A percentile compares a stretch with the other conserved stretches of the same genome.
Conservation (phyloP, 495 filamentous ascomycete genomes). For the Trichoderma reesei region DNA sequence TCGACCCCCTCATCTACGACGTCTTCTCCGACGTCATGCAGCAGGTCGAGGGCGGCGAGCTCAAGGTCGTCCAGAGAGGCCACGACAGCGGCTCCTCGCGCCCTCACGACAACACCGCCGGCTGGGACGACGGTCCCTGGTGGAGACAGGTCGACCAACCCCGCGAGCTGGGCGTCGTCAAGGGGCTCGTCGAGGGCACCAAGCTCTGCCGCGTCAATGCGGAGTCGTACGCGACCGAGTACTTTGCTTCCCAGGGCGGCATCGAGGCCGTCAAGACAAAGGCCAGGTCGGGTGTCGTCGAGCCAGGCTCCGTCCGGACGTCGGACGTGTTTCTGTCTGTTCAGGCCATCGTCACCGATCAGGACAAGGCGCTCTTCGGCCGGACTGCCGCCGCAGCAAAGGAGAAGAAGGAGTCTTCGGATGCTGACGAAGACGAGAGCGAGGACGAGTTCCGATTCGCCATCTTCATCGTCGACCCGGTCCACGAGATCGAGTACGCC, state of each 20-base stretch:
- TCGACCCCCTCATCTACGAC: slow-evolving; percentile 85
- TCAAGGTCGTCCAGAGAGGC: slow-evolving; percentile 91
- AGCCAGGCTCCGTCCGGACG: slow-evolving; percentile 80
- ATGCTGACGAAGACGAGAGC: slow-evolving; percentile 42
- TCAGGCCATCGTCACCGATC: slow-evolving; percentile 64
- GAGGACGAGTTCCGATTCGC: slow-evolving; percentile 66
- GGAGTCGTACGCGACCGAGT: slow-evolving; percentile 78
- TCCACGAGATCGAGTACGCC: slow-evolving; percentile 81
- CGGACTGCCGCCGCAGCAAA: slow-evolving; percentile 33
- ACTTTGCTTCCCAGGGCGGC: slow-evolving; percentile 65
- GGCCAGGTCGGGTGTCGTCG: slow-evolving; percentile 61
- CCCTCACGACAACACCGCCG: slow-evolving; percentile 34
- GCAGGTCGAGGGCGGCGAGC: slow-evolving; percentile 94
- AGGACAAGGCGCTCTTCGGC: slow-evolving; percentile 58
- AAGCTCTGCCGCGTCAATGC: slow-evolving; percentile 82
- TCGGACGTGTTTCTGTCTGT: slow-evolving; percentile 93
- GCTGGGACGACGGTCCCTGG: slow-evolving; percentile 93
- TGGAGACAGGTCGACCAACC: slow-evolving; percentile 66
- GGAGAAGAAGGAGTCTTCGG: slow-evolving; percentile 41
- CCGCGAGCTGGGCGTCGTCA: slow-evolving; percentile 70
- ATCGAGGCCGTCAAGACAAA: slow-evolving; percentile 69
- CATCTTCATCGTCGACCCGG: slow-evolving; percentile 84
- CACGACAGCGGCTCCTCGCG: slow-evolving; percentile 68
- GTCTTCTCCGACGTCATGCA: slow-evolving; percentile 97
- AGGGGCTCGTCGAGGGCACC: slow-evolving; percentile 73